These are phyloP conservation scores for Xanthoceras sorbifolium DNA, from an alignment of 345 rosid genomes.

Conservation along the genomic window DNA sequence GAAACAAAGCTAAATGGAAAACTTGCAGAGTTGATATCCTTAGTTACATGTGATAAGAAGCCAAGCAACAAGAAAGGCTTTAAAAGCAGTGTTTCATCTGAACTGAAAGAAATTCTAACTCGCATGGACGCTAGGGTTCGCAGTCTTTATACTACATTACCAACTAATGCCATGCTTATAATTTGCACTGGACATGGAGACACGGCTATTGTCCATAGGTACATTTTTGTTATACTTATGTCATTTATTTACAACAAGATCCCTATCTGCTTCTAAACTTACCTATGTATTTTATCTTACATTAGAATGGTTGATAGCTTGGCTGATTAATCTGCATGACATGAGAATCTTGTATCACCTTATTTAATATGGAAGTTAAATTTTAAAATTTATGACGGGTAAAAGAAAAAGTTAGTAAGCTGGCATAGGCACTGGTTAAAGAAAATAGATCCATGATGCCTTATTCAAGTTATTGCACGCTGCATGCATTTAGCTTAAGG, in stretches of 20 bases:
- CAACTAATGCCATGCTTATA: conserved; percentile 81
- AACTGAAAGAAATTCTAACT: conserved; percentile 63
- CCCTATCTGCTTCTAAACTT: not conserved
- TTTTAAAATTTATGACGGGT: not conserved
- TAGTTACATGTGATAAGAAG: conserved; percentile 69
- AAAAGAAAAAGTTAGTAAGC: not conserved
- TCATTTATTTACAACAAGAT: not conserved
- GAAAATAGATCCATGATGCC: not conserved
- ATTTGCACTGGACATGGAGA: conserved; percentile 98
- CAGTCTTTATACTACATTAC: conserved; percentile 56
- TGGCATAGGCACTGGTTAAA: not conserved
- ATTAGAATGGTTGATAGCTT: not conserved
- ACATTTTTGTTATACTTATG: conserved; percentile 2
- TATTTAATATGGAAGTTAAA: not conserved
- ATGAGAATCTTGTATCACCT: not conserved
- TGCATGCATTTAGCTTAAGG: not conserved
- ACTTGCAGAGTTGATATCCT: conserved; percentile 76
- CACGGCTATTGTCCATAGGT: conserved; percentile 83
- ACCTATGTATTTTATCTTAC: not conserved
- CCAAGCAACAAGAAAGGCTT: conserved; percentile 39
- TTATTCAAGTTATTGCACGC: not conserved
- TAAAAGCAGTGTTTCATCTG: conserved; percentile 45
- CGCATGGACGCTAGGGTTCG: conserved; percentile 57
- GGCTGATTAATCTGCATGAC: not conserved
- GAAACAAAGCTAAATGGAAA: conserved; percentile 58